Evolutionary conservation across 1,284 basidiomycete genomes (phyloP), one percentile per base, ranked within the genome.

Genomic region (Tetrapyrgos nigripes): DNA sequence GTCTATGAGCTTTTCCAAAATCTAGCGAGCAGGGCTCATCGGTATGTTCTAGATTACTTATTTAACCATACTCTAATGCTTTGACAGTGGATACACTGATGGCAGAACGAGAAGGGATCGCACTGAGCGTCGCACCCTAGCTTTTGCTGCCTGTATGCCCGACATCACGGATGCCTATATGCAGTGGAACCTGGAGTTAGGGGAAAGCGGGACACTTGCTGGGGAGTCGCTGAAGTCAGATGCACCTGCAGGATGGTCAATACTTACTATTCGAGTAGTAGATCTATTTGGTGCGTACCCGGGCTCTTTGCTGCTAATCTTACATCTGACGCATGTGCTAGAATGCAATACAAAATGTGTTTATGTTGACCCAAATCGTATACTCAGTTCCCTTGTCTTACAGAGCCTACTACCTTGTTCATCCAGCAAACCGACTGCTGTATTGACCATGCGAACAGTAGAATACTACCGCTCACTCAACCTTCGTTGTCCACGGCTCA

Each of bases 361-460:
- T 24, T 23, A 29, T 21, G 11, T n/a, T 29, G 13, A 46, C 11
- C 11, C 28, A 26, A 49, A 27, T 53, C 3, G 13, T 2, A 53
- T 52, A 8, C 37, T 40, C 21, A 40, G 29, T 29, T 55, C 33
- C 6, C 37, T 53, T 40, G 51, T 53, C 26, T 17, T 45, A 4
- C 57, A 61, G 6, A 65, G 66, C 6, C 21, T 62, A 0, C 37
- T 64, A 3, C 60, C 62, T 11, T 61, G 53, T 27, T 26, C 64
- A 1, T 61, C 62, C 1, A 48, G 28, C 19, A 11, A 13, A 1
- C 61, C 63, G 9, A 50, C 33, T 2, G 26, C 62, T 5, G 65
- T 40, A 0, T 23, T 67, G 24, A 52, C 61, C 2, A 54, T 57
- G 2, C 23, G 53, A 5, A 46, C 55, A 1, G 52, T 66, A 0